Base-by-base conservation (phyloP, 768 basidiomycete species). In the Amanita thiersii region DNA sequence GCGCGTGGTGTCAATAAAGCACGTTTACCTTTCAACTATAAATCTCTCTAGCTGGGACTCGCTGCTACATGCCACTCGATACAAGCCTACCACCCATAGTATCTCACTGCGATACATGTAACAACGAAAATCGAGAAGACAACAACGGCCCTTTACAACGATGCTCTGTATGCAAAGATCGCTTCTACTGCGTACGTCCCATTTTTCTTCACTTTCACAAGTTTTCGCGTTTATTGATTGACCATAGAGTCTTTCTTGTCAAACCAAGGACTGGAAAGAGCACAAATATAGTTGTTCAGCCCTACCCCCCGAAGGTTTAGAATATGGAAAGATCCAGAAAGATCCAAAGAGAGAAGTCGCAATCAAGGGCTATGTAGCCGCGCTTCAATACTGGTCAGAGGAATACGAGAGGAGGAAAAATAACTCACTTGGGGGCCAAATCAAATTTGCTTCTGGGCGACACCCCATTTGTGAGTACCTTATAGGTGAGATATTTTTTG, bases 211-310 rank as follows among this genome's bases (percentile, higher is more conserved):
- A 30, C 9, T 19, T 8, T 19, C 17, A 34, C 26, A 15, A 11
- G 15, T 33, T 7, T n/a, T 37, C 4, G 21, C 5, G 18, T 34
- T 34, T 34, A 9, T 8, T 25, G 19, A 15, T 15, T 18, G 15
- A 15, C 7, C 21, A 24, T 17, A 42, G 40, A 34, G 40, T 10
- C n/a, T 33, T 17, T 20, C 32, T 12, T 42, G 40, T 18, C 40
- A 42, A 25, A 15, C 32, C n/a, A 31, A 34, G 26, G 40, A 42
- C n/a, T 42, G 40, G 40, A 42, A 42, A 18, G 40, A 42, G 32
- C 40, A 42, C 32, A 42, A 42, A 18, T 33, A 42, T 23, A 28
- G 32, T 11, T 42, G 40, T 15, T 42, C 40, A 7, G 6, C 19
- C 25, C 28, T 42, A 11, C 20, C 40, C 7, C 32, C 30, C 5